phyloP scores from a whole-genome alignment of 148 eudicot genomes.

The Talinum fruticosum region DNA sequence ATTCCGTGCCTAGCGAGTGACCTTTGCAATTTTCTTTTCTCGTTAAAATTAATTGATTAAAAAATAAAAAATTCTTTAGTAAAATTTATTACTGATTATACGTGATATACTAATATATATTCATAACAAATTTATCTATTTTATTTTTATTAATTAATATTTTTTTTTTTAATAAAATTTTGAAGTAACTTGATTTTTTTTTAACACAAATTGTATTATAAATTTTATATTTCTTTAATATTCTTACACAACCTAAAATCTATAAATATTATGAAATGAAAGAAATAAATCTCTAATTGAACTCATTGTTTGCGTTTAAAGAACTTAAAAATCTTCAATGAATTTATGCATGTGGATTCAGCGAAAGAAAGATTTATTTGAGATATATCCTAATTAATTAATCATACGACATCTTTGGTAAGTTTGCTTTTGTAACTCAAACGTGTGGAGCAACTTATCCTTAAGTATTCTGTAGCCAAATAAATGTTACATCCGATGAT shows the following conservation, averaged over 20 bases:
- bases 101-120: too few species aligned
- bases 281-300: not conserved
- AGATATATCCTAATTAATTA: too few species aligned
- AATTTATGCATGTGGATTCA: not conserved
- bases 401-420: not conserved
- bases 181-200: too few species aligned
- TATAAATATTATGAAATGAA: too few species aligned
- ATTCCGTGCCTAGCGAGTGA: slow-evolving; percentile 23
- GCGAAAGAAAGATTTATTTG: not conserved
- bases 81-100: not conserved
- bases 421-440: not conserved
- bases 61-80: not conserved
- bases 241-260: too few species aligned
- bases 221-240: too few species aligned
- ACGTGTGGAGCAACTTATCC: not conserved
- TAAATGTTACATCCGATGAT: not conserved
- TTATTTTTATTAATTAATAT: too few species aligned
- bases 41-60: not conserved
- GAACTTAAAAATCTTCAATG: not conserved
- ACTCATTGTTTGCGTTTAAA: not conserved
- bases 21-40: not conserved
- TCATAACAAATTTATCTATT: too few species aligned
- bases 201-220: too few species aligned
- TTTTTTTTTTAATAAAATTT: too few species aligned
- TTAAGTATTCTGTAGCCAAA: not conserved